A percentile compares a stretch with the other conserved stretches of the same genome.
Conservation (phyloP, 106 monocot genomes). For the Allium sativum region DNA sequence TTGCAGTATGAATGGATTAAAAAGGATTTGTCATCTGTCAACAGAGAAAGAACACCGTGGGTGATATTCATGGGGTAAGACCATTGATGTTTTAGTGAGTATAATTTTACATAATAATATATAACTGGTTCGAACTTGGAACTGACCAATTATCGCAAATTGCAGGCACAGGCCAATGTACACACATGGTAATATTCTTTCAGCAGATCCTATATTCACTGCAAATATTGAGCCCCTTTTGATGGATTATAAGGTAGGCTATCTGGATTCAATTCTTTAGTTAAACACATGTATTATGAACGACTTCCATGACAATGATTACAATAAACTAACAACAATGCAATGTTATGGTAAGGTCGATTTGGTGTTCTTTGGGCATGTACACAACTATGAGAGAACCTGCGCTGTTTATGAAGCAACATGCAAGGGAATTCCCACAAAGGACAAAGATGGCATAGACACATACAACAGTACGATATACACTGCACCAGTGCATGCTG, state of each 20-base stretch:
- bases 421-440: conserved; percentile 47
- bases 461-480: conserved; percentile 47
- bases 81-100: not conserved
- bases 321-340: not conserved
- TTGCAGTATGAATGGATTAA: conserved; percentile 53
- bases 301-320: not conserved
- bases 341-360: conserved; percentile 40
- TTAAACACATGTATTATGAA: not conserved
- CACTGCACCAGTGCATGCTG: conserved; percentile 58
- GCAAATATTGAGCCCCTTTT: conserved; percentile 48
- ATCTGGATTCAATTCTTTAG: too few relatives aligned
- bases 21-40: conserved; percentile 37
- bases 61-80: conserved; percentile 63
- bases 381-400: conserved; percentile 77
- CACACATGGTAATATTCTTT: conserved; percentile 18
- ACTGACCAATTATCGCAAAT: not conserved
- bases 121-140: not conserved
- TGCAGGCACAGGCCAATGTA: conserved; percentile 76
- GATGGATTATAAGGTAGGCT: conserved; percentile 30
- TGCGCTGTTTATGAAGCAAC: conserved; percentile 45
- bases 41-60: conserved; percentile 63
- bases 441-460: conserved; percentile 44
- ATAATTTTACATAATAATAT: not conserved
- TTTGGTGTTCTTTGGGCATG: conserved; percentile 70
- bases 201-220: conserved; percentile 34